Conservation (phyloP, 73 alveolate genomes). For the Blepharisma japonicum region DNA sequence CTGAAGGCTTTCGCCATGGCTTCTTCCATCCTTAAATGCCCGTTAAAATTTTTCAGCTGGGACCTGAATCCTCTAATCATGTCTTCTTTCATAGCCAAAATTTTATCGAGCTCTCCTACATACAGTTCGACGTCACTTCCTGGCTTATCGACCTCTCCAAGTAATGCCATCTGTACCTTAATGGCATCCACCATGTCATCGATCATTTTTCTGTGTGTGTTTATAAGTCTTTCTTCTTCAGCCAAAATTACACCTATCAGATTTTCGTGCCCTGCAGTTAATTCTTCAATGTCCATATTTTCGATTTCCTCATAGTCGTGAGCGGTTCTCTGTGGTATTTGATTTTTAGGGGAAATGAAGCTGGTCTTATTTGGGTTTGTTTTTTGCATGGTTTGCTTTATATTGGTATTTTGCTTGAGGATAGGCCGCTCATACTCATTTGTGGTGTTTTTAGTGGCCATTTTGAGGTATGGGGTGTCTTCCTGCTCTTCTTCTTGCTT, state of each 20-base stretch:
- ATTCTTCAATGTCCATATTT: constrained; percentile 25
- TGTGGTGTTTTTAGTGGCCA: neutral
- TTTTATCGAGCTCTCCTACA: constrained; percentile 80
- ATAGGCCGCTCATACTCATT: constrained; percentile 1
- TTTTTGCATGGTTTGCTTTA: neutral
- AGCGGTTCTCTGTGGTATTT: neutral
- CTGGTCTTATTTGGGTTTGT: neutral
- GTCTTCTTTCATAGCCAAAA: constrained; percentile 74
- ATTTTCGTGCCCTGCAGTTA: constrained; percentile 89
- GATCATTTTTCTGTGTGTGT: constrained; percentile 90
- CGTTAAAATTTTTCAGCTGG: constrained; percentile 54
- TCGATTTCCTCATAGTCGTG: neutral
- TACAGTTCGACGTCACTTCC: constrained; percentile 98
- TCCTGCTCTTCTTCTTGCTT: constrained; percentile 8
- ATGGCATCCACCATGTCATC: constrained; percentile 96
- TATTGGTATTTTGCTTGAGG: constrained; percentile 8
- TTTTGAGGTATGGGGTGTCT: constrained; percentile 7
- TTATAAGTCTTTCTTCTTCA: constrained; percentile 97
- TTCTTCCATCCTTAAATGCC: constrained; percentile 58
- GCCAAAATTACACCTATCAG: constrained; percentile 90
- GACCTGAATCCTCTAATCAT: constrained; percentile 51
- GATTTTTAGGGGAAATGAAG: neutral
- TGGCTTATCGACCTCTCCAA: constrained; percentile 97
- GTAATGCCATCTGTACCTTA: constrained; percentile 90
- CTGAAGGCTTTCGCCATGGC: constrained; percentile 8